phyloP scores from a whole-genome alignment of 2,329 filamentous ascomycete genomes.

The Aspergillus sp. region DNA sequence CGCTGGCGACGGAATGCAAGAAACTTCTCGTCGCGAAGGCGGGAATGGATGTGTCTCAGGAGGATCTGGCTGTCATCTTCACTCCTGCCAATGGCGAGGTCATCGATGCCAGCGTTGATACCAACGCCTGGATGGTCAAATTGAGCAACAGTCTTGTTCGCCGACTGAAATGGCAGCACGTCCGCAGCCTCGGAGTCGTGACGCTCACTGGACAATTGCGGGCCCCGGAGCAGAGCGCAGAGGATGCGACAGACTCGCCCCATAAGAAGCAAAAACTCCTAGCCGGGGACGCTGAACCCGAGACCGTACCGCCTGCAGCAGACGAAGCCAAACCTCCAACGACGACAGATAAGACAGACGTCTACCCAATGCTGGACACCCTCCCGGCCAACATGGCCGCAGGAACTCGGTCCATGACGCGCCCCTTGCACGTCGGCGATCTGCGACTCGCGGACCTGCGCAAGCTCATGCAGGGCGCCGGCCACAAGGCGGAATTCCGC shows the following conservation, averaged over 20 bases:
- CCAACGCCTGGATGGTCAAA: constrained; percentile 94
- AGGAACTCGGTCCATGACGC: constrained; percentile 72
- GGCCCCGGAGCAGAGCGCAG: constrained; percentile 40
- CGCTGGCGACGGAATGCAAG: constrained; percentile 77
- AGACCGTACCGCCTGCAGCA: constrained; percentile 16
- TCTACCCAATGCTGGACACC: constrained; percentile 57
- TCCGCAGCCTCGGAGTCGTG: constrained; percentile 84
- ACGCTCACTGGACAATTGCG: constrained; percentile 78
- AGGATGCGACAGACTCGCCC: constrained; percentile 37
- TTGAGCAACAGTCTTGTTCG: constrained; percentile 81
- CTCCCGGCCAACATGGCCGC: constrained; percentile 64
- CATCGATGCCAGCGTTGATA: constrained; percentile 92
- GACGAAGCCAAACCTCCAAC: constrained; percentile 17
- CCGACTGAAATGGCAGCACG: constrained; percentile 90
- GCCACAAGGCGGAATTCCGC: constrained; percentile 86
- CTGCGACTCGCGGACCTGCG: constrained; percentile 84
- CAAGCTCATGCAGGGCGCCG: constrained; percentile 75
- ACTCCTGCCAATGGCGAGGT: constrained; percentile 71
- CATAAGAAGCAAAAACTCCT: constrained; percentile 55
- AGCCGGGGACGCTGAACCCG: constrained; percentile 43
- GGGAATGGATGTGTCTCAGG: constrained; percentile 39
- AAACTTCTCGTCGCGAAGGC: constrained; percentile 57
- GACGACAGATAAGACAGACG: constrained; percentile 31
- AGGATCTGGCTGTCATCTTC: constrained; percentile 69
- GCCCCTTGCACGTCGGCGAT: constrained; percentile 92